Evolutionary conservation across 106 monocot species (phyloP), one percentile per base, ranked within the genome.

Genomic region (Vanilla planifolia): DNA sequence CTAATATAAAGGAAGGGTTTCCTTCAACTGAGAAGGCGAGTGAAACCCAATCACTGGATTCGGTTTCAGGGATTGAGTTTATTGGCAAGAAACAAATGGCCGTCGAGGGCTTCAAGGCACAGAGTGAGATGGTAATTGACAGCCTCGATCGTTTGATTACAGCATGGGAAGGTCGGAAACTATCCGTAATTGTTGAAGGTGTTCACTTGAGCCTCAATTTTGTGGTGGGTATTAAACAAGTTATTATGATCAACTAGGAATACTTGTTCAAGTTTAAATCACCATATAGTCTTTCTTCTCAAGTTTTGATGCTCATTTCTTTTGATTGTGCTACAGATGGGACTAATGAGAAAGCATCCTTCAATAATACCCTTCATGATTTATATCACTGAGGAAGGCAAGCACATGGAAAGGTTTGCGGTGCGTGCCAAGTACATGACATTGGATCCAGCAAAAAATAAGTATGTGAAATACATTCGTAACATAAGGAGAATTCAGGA

Each of bases 61-160:
- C 28, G 33, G 72, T 21, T 60, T 20, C 45, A 60, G 58, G 50
- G 14, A 48, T 52, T 35, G 86, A 79, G 40, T 58, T 76, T 27
- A 71, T 95, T 60, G 64, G 95, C 42, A 73, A 71, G 53, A 85
- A 68, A 51, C 74, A 77, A 73, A 78, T 89, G 80, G 84, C 84
- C 11, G 65, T 81, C 10, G 95, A 90, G 56, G 95, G 95, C 11
- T 95, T 65, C 34, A 95, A 95, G 58, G 95, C 95, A 29, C 95
- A 95, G 40, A 86, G 89, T 64, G 95, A 95, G 61, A 95, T 95
- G 95, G 95, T 95, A 6, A 90, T 95, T 53, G 95, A 95, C 57
- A 95, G 90, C 58, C 95, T 95, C 56, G 90, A 95, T 59, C 68
- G 90, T 25, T 70, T 95, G 51, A 90, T 95, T 41, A 95, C 86